These are phyloP conservation scores for Calonectria leucothoes DNA, from an alignment of 2,329 filamentous ascomycete species.

Conservation along the genomic window DNA sequence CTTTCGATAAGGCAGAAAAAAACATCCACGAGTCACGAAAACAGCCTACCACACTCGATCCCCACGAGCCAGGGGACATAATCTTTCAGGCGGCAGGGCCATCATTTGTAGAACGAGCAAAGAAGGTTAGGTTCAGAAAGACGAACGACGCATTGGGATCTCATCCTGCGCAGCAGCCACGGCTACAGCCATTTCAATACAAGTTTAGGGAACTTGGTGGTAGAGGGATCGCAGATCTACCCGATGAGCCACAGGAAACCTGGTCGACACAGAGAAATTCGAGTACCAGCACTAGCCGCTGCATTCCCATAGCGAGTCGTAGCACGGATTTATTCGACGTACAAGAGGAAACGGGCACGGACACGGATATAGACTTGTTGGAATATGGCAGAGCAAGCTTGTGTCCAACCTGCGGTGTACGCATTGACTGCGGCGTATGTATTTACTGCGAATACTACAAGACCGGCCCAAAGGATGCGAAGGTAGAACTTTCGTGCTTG, in stretches of 20 bases:
- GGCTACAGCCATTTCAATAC: neutral
- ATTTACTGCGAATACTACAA: neutral
- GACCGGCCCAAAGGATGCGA: neutral
- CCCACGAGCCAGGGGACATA: neutral
- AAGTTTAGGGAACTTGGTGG: slow-evolving; percentile 46
- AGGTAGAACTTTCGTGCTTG: neutral
- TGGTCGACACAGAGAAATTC: neutral
- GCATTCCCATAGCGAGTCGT: neutral
- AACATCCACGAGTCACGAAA: neutral
- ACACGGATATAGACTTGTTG: neutral
- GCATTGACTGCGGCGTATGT: neutral
- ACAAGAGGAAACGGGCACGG: neutral
- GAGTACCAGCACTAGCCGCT: neutral
- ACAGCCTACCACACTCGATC: neutral
- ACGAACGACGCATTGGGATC: neutral
- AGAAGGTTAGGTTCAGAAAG: neutral
- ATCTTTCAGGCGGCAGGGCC: neutral
- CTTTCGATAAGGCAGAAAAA: neutral
- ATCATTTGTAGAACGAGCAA: neutral
- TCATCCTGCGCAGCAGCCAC: neutral
- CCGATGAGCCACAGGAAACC: neutral
- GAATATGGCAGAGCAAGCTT: neutral
- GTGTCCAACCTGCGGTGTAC: neutral
- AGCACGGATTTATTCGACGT: neutral
- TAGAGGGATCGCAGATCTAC: neutral